Percentiles rank a stretch among this genome's conserved stretches.
Conservation (phyloP, 352 stramenopile species). For the Phytophthora constricta region DNA sequence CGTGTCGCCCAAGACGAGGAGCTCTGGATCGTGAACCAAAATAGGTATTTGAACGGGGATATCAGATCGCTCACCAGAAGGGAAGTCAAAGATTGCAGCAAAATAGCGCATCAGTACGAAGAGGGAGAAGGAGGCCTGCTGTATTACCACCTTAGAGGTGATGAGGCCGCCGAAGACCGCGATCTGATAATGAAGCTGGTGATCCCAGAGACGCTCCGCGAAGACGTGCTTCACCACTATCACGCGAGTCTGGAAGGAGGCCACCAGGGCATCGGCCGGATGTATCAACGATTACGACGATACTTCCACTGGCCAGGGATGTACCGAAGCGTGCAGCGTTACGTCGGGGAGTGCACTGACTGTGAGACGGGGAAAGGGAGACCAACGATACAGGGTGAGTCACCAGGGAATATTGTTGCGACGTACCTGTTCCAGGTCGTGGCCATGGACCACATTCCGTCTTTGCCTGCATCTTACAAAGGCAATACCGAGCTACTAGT, state of each 20-base stretch:
- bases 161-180: neutral
- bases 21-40: neutral
- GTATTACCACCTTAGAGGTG: neutral
- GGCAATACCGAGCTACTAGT: conserved; percentile 20
- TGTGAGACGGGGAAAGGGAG: conserved; percentile 24
- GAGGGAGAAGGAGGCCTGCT: conserved; percentile 2
- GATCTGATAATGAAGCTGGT: neutral
- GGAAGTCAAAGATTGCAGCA: neutral
- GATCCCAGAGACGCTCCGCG: too few relatives aligned
- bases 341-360: conserved; percentile 8
- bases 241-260: conserved; percentile 2
- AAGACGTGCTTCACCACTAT: conserved; percentile 13
- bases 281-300: neutral
- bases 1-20: too few relatives aligned
- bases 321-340: conserved; percentile 7
- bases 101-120: conserved; percentile 3
- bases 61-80: neutral
- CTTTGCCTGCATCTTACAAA: conserved; percentile 15
- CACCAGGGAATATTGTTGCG: conserved; percentile 18
- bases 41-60: neutral
- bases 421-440: conserved; percentile 14
- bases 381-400: conserved; percentile 5
- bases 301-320: too few relatives aligned
- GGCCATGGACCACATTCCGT: conserved; percentile 25
- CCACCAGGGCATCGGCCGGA: conserved; percentile 3